These are phyloP conservation scores for Epicoccum sorghinum DNA, from an alignment of 2,329 filamentous ascomycete genomes.

Conservation along the genomic window DNA sequence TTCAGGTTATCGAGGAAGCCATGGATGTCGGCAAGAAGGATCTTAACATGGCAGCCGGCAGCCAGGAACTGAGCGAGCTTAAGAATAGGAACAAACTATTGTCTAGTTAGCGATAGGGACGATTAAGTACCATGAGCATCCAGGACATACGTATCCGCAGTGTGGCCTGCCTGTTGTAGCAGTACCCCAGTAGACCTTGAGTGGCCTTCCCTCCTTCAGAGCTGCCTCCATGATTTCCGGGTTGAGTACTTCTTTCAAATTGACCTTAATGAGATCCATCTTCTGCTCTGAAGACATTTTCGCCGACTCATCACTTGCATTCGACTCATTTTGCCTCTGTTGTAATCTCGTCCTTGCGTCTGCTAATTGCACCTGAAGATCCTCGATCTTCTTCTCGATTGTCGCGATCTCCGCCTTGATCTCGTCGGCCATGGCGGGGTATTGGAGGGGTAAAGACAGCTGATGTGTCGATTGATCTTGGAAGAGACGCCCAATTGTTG, in stretches of 20 bases:
- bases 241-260: constrained; percentile 82
- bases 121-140: background rate
- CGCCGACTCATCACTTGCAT: constrained; percentile 28
- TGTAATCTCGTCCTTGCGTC: constrained; percentile 39
- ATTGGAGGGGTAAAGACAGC: constrained; percentile 20
- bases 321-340: constrained; percentile 26
- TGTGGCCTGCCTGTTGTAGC: constrained; percentile 88
- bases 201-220: constrained; percentile 68
- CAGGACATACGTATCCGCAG: constrained; percentile 70
- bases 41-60: constrained; percentile 81
- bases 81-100: constrained; percentile 75
- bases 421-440: constrained; percentile 41
- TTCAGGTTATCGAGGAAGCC: constrained; percentile 85
- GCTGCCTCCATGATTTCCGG: constrained; percentile 79
- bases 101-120: constrained; percentile 6
- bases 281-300: constrained; percentile 62
- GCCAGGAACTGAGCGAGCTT: constrained; percentile 89
- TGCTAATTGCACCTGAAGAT: constrained; percentile 37
- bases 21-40: constrained; percentile 70
- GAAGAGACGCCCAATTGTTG: too few species aligned
- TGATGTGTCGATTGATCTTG: constrained; percentile 18
- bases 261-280: constrained; percentile 77
- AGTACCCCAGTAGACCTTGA: constrained; percentile 88
- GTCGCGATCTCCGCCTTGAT: constrained; percentile 40
- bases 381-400: constrained; percentile 42